Evolutionary conservation across 768 basidiomycete genomes (phyloP).

Genomic region (Leucocoprinus sp.): DNA sequence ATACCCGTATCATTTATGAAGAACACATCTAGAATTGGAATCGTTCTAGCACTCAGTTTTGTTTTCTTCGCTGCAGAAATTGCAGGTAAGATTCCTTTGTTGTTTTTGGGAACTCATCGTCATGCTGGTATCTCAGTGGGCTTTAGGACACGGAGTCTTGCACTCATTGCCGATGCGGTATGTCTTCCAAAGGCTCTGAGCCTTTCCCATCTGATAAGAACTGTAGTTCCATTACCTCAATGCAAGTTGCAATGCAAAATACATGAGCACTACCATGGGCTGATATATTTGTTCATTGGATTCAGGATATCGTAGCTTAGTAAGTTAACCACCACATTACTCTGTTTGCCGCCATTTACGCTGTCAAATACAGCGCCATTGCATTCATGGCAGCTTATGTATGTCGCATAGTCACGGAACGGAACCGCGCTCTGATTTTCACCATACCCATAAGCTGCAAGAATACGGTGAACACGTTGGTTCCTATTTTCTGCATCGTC

Average conservation of each 20-base stretch:
- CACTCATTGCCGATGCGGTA: conserved; percentile 49
- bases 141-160: conserved; percentile 46
- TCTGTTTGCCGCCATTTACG: background rate
- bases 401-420: conserved; percentile 14
- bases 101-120: conserved; percentile 1
- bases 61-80: conserved; percentile 45
- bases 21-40: conserved; percentile 37
- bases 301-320: conserved; percentile 42
- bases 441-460: conserved; percentile 28
- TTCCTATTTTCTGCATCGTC: conserved; percentile 7
- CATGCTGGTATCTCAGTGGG: conserved; percentile 29
- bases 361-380: conserved; percentile 25
- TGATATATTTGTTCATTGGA: background rate
- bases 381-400: conserved; percentile 40
- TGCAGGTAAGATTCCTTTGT: conserved; percentile 24
- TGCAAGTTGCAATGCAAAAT: conserved; percentile 21
- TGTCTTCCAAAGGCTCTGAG: conserved; percentile 18
- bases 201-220: conserved; percentile 5
- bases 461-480: conserved; percentile 35
- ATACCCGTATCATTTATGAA: conserved; percentile 27
- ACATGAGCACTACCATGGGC: conserved; percentile 7
- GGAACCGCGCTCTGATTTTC: conserved; percentile 8
- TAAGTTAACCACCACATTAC: conserved; percentile 15
- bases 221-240: conserved; percentile 47
- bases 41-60: conserved; percentile 38